Percentiles rank a stretch among this genome's conserved stretches.
Evolutionary conservation across 768 basidiomycete species (phyloP).

Genomic region (Suillus subluteus): DNA sequence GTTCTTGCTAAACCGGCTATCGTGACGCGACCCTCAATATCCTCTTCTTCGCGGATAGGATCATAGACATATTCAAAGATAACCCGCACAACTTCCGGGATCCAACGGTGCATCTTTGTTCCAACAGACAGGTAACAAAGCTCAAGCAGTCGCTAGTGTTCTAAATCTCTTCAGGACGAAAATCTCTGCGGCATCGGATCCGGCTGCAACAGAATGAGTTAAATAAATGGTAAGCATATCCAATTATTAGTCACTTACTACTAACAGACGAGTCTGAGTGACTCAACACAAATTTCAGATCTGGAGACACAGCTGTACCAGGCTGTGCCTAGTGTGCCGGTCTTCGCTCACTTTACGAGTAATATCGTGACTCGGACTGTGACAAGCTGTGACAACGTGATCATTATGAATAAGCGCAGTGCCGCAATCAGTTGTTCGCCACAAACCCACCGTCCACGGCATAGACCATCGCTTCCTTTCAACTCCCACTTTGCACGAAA

Average conservation of each 20-base stretch:
- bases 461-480: not conserved
- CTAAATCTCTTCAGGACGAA: not conserved
- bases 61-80: conserved; percentile 26
- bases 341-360: no score
- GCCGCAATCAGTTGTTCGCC: not conserved
- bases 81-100: conserved; percentile 24
- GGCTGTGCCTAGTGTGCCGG: no score
- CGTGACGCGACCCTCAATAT: not conserved
- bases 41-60: conserved; percentile 1
- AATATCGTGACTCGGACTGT: not conserved
- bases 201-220: not conserved
- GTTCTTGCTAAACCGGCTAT: conserved; percentile 14
- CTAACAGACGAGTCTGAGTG: not conserved
- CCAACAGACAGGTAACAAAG: not conserved
- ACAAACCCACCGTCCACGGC: not conserved
- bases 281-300: not conserved
- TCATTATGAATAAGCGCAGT: not conserved
- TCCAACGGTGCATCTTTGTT: not conserved
- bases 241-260: not conserved
- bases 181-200: not conserved
- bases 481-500: not conserved
- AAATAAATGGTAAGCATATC: not conserved
- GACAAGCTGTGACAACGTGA: conserved; percentile 3
- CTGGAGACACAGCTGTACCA: not conserved
- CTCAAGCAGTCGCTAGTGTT: not conserved